Evolutionary conservation across 2,329 filamentous ascomycete species (phyloP).

Genomic region (Diaporthe velutina): DNA sequence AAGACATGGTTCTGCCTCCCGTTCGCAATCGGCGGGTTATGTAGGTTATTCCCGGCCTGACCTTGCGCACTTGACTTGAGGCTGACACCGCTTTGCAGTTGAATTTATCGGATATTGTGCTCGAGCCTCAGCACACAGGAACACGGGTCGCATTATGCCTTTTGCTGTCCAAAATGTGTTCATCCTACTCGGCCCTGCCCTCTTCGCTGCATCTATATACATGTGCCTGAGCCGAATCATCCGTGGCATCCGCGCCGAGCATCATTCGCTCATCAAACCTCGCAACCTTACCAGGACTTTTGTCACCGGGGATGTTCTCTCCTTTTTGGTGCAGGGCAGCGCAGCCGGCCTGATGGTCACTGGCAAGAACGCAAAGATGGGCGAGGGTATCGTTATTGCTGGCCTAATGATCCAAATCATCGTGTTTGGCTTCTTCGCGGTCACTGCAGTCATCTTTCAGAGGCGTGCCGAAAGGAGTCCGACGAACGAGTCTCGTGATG

Average conservation of each 20-base stretch:
- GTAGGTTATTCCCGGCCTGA: neutral
- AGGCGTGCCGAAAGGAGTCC: slow-evolving; percentile 40
- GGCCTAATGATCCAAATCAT: slow-evolving; percentile 68
- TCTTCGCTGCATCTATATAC: slow-evolving; percentile 36
- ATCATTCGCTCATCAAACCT: slow-evolving; percentile 25
- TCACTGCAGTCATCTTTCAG: slow-evolving; percentile 60
- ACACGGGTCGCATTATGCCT: neutral
- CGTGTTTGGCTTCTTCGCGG: slow-evolving; percentile 65
- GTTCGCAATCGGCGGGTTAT: neutral
- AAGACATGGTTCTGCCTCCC: slow-evolving; percentile 52
- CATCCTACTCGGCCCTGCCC: slow-evolving; percentile 32
- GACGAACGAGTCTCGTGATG: slow-evolving; percentile 40
- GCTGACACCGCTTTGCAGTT: neutral
- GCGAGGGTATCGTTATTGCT: slow-evolving; percentile 62
- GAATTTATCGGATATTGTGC: slow-evolving; percentile 16
- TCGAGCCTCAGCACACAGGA: slow-evolving; percentile 1
- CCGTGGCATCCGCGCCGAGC: neutral
- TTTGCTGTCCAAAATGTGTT: slow-evolving; percentile 34
- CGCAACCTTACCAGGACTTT: slow-evolving; percentile 60
- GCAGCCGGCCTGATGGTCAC: slow-evolving; percentile 50
- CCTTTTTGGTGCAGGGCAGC: slow-evolving; percentile 57
- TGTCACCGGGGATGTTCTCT: slow-evolving; percentile 59
- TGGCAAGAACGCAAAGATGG: slow-evolving; percentile 41
- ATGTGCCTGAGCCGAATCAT: slow-evolving; percentile 16
- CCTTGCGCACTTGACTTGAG: too few species aligned